A percentile compares a stretch with the other conserved stretches of the same genome.
Conservation (phyloP, 495 filamentous ascomycete genomes). For the Cladorrhinum samala region DNA sequence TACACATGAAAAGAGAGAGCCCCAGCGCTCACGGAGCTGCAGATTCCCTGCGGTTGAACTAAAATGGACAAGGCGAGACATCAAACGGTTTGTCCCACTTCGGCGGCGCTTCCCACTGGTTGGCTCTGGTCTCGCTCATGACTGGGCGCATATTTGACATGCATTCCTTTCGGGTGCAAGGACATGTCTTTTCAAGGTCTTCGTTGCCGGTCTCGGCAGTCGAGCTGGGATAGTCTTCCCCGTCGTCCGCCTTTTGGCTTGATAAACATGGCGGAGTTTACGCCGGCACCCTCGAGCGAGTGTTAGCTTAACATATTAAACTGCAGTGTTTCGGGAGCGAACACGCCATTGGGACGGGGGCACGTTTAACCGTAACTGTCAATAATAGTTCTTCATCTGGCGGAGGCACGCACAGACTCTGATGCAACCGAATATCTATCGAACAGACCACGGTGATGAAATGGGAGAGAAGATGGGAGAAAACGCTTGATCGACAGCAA, state of each 20-base stretch:
- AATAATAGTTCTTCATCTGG: too few relatives aligned
- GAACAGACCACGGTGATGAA: background rate
- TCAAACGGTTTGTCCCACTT: slow-evolving; percentile 14
- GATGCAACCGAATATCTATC: background rate
- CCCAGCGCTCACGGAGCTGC: slow-evolving; percentile 12
- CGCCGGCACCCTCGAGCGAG: background rate
- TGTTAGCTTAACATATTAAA: background rate
- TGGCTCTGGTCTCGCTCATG: slow-evolving; percentile 10
- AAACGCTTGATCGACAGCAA: too few relatives aligned
- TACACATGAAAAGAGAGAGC: too few relatives aligned
- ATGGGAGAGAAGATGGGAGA: background rate
- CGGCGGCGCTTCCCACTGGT: slow-evolving; percentile 23
- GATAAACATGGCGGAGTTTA: too few relatives aligned
- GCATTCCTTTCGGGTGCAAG: slow-evolving; percentile 15
- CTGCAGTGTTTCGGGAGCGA: background rate
- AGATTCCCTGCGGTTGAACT: slow-evolving; percentile 5
- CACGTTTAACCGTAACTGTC: background rate
- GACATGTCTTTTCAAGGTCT: slow-evolving; percentile 6
- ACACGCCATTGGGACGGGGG: background rate
- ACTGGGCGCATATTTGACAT: slow-evolving; percentile 16
- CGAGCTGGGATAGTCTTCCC: background rate
- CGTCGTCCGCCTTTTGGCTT: background rate
- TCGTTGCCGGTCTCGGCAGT: slow-evolving; percentile 5
- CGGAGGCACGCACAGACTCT: background rate
- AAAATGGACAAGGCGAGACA: slow-evolving; percentile 7